These are phyloP conservation scores for Cucurbita maxima DNA, from an alignment of 306 rosid species.

Conservation along the genomic window DNA sequence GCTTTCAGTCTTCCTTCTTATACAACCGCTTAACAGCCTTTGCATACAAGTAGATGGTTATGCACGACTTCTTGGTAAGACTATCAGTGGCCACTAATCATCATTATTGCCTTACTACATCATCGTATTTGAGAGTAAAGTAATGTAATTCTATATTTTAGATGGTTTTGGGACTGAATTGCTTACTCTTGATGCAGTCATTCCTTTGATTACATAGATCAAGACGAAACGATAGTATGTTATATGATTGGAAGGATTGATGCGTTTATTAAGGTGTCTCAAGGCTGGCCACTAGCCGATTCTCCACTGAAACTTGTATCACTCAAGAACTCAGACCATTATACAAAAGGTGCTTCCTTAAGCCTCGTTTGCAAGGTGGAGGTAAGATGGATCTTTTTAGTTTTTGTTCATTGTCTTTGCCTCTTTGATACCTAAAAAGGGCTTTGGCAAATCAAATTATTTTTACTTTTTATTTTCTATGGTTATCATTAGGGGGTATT, in stretches of 20 bases:
- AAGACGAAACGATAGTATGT: conserved; percentile 55
- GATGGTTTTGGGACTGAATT: not conserved
- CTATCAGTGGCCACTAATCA: too few relatives aligned
- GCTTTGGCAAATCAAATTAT: not conserved
- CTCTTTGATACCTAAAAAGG: not conserved
- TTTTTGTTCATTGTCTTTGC: not conserved
- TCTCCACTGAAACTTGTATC: conserved; percentile 55
- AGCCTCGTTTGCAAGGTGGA: conserved; percentile 47
- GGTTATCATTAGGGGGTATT: not conserved
- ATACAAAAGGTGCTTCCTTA: conserved; percentile 31
- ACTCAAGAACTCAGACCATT: conserved; percentile 42
- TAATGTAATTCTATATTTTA: not conserved
- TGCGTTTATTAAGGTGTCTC: conserved; percentile 50
- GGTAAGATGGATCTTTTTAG: conserved; percentile 22
- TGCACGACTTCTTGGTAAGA: too few relatives aligned
- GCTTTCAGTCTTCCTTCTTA: too few relatives aligned
- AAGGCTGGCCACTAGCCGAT: conserved; percentile 54
- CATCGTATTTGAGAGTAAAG: not conserved
- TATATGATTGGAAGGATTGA: conserved; percentile 49
- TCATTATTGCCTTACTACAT: too few relatives aligned
- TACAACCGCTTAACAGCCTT: too few relatives aligned
- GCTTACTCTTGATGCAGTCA: conserved; percentile 27
- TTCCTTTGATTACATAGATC: conserved; percentile 43
- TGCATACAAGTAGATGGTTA: too few relatives aligned
- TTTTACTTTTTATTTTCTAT: too few relatives aligned